Evolutionary conservation across 2,329 filamentous ascomycete genomes (phyloP).

Genomic region (Lachnellula cervina): DNA sequence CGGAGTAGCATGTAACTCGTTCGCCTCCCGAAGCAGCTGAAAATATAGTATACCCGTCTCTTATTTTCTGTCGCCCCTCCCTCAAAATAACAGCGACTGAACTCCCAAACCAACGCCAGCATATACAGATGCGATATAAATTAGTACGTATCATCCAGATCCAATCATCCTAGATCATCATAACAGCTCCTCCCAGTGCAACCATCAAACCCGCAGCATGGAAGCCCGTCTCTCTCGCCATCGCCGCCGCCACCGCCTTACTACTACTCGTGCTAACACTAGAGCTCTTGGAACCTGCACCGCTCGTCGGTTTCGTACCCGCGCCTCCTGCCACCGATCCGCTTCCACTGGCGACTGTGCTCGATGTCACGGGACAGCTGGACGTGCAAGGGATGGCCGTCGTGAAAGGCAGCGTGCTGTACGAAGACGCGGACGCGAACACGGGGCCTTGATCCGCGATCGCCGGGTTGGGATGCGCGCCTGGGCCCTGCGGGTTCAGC

Average conservation of each 20-base stretch:
- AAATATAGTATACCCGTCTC: too few relatives aligned
- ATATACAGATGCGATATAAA: neutral
- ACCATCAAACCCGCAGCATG: slow-evolving; percentile 13
- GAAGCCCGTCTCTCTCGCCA: slow-evolving; percentile 18
- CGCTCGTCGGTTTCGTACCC: slow-evolving; percentile 16
- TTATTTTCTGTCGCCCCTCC: too few relatives aligned
- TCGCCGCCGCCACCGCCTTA: slow-evolving; percentile 8
- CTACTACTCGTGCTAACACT: slow-evolving; percentile 12
- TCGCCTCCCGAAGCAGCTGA: too few relatives aligned
- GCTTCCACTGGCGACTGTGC: neutral
- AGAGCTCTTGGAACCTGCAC: slow-evolving; percentile 19
- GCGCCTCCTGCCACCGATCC: neutral
- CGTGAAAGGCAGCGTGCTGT: slow-evolving; percentile 34
- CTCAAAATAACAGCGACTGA: too few relatives aligned
- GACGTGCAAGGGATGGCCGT: slow-evolving; percentile 39
- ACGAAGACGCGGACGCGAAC: slow-evolving; percentile 26
- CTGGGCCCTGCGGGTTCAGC: slow-evolving; percentile 39
- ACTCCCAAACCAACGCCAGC: neutral
- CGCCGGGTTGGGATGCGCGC: slow-evolving; percentile 35
- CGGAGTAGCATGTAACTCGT: too few relatives aligned
- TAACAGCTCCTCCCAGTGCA: slow-evolving; percentile 15
- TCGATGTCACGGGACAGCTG: slow-evolving; percentile 29
- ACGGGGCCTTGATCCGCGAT: slow-evolving; percentile 34
- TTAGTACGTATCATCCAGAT: neutral
- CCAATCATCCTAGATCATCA: slow-evolving; percentile 11